A percentile compares a stretch with the other conserved stretches of the same genome.
Evolutionary conservation across 495 filamentous ascomycete species (phyloP).

Genomic region (Podospora appendiculata): DNA sequence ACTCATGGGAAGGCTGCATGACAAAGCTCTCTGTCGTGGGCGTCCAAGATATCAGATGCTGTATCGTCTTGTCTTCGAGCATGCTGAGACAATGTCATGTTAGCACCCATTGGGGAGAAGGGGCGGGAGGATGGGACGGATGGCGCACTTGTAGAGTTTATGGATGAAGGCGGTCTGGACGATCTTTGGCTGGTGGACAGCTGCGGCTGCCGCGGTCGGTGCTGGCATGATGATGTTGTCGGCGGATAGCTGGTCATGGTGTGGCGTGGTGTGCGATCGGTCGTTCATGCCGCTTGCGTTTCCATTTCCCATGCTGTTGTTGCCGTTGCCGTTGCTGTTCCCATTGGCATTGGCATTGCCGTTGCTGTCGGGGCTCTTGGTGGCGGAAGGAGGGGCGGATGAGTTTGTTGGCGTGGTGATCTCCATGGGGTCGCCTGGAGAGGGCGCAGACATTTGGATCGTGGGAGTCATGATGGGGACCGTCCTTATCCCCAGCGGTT

Average conservation of each 20-base stretch:
- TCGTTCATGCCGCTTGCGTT: constrained; percentile 11
- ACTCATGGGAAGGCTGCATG: constrained; percentile 94
- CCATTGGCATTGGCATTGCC: constrained; percentile 21
- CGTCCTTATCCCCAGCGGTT: constrained; percentile 36
- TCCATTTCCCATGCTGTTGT: too few species aligned
- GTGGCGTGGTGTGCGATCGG: constrained; percentile 15
- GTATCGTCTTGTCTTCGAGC: constrained; percentile 88
- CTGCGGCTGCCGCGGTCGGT: constrained; percentile 62
- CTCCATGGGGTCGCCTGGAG: constrained; percentile 45
- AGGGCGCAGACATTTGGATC: constrained; percentile 42
- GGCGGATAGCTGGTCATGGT: constrained; percentile 20
- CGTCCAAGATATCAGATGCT: constrained; percentile 95
- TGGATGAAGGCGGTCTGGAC: constrained; percentile 99
- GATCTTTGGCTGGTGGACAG: constrained; percentile 92
- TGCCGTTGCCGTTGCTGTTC: too few species aligned
- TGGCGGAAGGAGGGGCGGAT: constrained; percentile 32
- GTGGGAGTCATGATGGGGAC: constrained; percentile 42
- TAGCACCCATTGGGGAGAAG: background rate
- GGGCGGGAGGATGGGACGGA: constrained; percentile 2
- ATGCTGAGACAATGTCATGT: constrained; percentile 59
- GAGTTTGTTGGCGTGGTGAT: constrained; percentile 39
- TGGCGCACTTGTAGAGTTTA: constrained; percentile 91
- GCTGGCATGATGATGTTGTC: constrained; percentile 35
- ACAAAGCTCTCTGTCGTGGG: constrained; percentile 92
- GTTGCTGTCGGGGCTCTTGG: constrained; percentile 39